Evolutionary conservation across 2,329 filamentous ascomycete species (phyloP).

Genomic region (Waltergamsia citrina): DNA sequence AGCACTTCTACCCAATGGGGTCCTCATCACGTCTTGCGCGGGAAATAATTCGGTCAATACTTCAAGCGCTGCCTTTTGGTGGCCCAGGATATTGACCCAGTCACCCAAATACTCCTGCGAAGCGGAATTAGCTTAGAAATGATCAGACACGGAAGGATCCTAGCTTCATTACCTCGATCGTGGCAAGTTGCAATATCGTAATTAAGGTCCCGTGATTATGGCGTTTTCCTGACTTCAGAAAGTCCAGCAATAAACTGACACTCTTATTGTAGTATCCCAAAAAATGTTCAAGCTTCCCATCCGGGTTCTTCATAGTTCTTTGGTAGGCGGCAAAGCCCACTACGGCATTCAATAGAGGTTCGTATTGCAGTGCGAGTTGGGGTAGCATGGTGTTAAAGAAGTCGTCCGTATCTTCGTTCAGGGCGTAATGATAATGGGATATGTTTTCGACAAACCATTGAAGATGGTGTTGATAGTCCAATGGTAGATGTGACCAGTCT

Average conservation of each 20-base stretch:
- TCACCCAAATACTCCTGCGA: conserved; percentile 84
- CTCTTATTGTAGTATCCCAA: conserved; percentile 86
- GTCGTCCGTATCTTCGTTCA: conserved; percentile 59
- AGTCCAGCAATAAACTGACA: conserved; percentile 64
- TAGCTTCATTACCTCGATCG: conserved; percentile 89
- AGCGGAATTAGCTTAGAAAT: not conserved
- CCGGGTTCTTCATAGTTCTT: conserved; percentile 58
- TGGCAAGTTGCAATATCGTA: conserved; percentile 84
- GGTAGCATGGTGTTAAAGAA: conserved; percentile 69
- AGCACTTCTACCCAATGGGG: conserved; percentile 61
- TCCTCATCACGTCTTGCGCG: conserved; percentile 63
- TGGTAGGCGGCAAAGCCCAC: conserved; percentile 88
- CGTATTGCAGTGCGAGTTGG: conserved; percentile 60
- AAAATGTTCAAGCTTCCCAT: conserved; percentile 71
- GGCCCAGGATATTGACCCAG: conserved; percentile 87
- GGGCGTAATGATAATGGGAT: conserved; percentile 72
- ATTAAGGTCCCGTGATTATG: conserved; percentile 67
- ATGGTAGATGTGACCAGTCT: conserved; percentile 50
- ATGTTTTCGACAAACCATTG: conserved; percentile 71
- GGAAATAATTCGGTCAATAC: conserved; percentile 73
- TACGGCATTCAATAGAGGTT: conserved; percentile 76
- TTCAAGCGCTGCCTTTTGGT: conserved; percentile 81
- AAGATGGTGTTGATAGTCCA: conserved; percentile 70
- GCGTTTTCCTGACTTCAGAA: conserved; percentile 60
- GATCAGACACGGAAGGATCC: conserved; percentile 10